Evolutionary conservation across 2,329 filamentous ascomycete genomes (phyloP), one percentile per base, ranked within the genome.

Genomic region (Sclerotiophoma versabilis): DNA sequence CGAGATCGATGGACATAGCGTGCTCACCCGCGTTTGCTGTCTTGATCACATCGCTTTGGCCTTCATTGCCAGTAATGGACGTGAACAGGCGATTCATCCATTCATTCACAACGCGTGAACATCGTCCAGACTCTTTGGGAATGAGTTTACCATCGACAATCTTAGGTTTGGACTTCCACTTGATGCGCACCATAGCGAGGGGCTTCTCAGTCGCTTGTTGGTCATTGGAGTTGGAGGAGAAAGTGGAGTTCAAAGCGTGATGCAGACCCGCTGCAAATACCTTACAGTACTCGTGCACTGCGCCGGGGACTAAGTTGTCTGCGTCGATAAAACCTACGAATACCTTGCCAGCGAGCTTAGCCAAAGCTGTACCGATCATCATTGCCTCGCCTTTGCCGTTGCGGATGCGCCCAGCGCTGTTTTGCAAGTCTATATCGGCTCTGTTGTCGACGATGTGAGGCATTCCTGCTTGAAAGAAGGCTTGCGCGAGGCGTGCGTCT

Each of bases 231-330:
- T 7, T 7, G 5, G 23, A 25, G 8, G 14, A 39, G 6, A 8
- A 25, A 4, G n/a, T 23, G 1, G 9, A 6, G n/a, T 45, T 19
- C 23, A 45, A 25, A n/a, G 53, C 58, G 22, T 54, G 48, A 33
- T 58, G 37, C 19, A 63, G 17, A 1, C 58, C 58, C 37, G 60
- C 58, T n/a, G 58, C 59, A 15, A 49, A 63, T 4, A 56, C 54
- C 39, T 62, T 62, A 36, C 60, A 63, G 34, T 63, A 63, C 19
- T 63, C 60, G n/a, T 54, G 53, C 10, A 63, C 57, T 12, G 59
- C 49, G 5, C 60, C 59, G 19, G 60, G 32, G 3, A 62, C 49
- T 10, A 51, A 49, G n/a, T 62, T 63, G 30, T 63, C 58, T 10
- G 58, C 59, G n/a, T 63, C 60, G 22, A 63, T 52, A 15, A 63